Evolutionary conservation across 2,329 filamentous ascomycete genomes (phyloP), one percentile per base, ranked within the genome.

Genomic region (Aspergillus pseudoglaucus): DNA sequence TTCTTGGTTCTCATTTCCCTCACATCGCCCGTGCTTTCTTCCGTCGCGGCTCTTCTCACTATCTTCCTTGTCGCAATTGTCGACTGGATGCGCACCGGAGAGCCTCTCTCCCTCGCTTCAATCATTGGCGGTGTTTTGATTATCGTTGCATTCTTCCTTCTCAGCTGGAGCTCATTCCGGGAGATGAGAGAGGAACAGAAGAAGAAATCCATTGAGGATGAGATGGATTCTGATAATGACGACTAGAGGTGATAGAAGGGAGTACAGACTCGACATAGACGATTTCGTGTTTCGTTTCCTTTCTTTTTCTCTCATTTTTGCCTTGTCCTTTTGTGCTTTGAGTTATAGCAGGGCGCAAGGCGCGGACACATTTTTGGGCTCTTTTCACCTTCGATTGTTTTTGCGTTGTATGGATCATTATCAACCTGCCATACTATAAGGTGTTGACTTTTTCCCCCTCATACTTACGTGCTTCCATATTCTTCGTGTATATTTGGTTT

Each of bases 41-140:
- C 87, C 15, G 93, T 98, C 9, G 93, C 93, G 1, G 89, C 91
- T 2, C 80, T 98, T 6, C 76, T 98, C 42, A 98, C 93, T 18
- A 98, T 98, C 56, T 97, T 98, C 76, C 82, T 97, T 51, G 93
- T 98, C 6, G 93, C 91, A 1, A 75, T 97, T 25, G 88, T 88
- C 47, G 93, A 98, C 69, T 94, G 93, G 83, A 65, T 90, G 48
- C 75, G 90, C 39, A 94, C 88, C 0, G 88, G 91, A 44, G 78
- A 85, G 58, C 81, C 86, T 0, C 75, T 95, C 17, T 87, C 84
- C 45, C 72, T 77, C 3, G 87, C 90, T 0, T 87, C 91, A 3
- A 76, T 97, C 10, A 61, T 82, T 0, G 93, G 93, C n/a, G 91
- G 93, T 0, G 62, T 86, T 23, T 75, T 97, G 59, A 98, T 98